Evolutionary conservation across 2,329 filamentous ascomycete genomes (phyloP).

Genomic region (Pseudogymnoascus sp.): DNA sequence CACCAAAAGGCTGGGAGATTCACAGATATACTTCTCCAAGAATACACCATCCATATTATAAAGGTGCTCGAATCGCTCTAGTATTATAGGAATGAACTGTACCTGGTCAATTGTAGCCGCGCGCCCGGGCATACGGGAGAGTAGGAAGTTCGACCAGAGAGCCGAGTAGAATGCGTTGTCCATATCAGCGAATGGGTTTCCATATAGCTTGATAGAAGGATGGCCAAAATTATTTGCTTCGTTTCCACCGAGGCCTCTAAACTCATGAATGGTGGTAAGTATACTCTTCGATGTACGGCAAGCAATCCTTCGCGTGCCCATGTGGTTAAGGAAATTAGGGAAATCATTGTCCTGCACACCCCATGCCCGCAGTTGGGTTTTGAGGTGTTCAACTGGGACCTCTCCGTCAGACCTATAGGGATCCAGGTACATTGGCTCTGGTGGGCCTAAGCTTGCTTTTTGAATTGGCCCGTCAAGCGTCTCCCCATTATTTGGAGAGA

Average conservation of each 20-base stretch:
- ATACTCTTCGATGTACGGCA: conserved; percentile 76
- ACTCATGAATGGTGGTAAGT: conserved; percentile 56
- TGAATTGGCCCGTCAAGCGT: conserved; percentile 47
- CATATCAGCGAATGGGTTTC: conserved; percentile 27
- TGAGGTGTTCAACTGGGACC: conserved; percentile 51
- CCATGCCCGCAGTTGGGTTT: conserved; percentile 45
- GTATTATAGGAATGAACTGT: conserved; percentile 29
- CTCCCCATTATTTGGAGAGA: conserved; percentile 52
- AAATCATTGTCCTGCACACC: conserved; percentile 35
- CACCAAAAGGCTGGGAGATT: background rate
- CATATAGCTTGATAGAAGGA: conserved; percentile 28
- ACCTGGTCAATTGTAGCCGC: conserved; percentile 20
- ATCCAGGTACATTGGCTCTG: conserved; percentile 69
- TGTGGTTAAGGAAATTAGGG: conserved; percentile 53
- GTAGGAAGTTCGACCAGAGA: conserved; percentile 31
- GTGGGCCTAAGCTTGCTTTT: conserved; percentile 31
- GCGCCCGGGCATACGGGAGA: conserved; percentile 21
- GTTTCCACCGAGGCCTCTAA: conserved; percentile 26
- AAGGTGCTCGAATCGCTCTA: conserved; percentile 29
- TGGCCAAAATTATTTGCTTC: conserved; percentile 23
- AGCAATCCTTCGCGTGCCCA: conserved; percentile 58
- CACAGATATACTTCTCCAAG: conserved; percentile 30
- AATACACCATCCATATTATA: conserved; percentile 32
- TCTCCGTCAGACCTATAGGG: conserved; percentile 67
- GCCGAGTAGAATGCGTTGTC: conserved; percentile 33